Conservation (phyloP, 208 protist species). For the Leishmania lainsoni region DNA sequence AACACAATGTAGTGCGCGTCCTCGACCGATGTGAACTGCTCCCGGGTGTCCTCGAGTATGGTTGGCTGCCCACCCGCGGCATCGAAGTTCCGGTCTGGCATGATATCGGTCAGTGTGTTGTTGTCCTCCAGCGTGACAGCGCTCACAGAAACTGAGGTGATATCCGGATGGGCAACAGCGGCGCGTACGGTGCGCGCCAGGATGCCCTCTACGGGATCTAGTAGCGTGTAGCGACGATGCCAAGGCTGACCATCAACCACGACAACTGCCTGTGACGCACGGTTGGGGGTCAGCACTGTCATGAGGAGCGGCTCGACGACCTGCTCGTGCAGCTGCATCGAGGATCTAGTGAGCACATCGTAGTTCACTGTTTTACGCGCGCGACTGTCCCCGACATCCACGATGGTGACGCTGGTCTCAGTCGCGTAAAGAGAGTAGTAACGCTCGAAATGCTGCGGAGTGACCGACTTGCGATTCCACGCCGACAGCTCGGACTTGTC, state of each 20-base stretch:
- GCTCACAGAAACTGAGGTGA: constrained; percentile 52
- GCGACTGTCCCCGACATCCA: constrained; percentile 69
- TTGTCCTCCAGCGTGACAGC: constrained; percentile 58
- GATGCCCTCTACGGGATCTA: constrained; percentile 52
- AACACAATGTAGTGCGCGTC: constrained; percentile 51
- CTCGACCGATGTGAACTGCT: constrained; percentile 74
- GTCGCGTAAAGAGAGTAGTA: constrained; percentile 57
- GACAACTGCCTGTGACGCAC: constrained; percentile 48
- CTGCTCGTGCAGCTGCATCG: constrained; percentile 30
- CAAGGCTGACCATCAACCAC: constrained; percentile 57
- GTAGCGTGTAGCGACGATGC: constrained; percentile 38
- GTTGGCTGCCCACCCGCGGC: constrained; percentile 34
- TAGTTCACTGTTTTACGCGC: constrained; percentile 60
- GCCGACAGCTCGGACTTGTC: constrained; percentile 33
- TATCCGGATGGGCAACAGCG: constrained; percentile 16
- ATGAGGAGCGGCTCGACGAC: constrained; percentile 50
- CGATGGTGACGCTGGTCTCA: constrained; percentile 40
- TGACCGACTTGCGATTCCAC: not conserved
- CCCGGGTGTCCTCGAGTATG: constrained; percentile 63
- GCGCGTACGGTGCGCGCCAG: constrained; percentile 30
- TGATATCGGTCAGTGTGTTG: constrained; percentile 57
- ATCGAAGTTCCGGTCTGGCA: constrained; percentile 6
- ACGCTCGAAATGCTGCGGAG: constrained; percentile 36
- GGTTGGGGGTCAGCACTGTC: constrained; percentile 36
- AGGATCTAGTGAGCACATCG: constrained; percentile 39